Conservation (phyloP, 495 filamentous ascomycete genomes). For the Tuber indicum region DNA sequence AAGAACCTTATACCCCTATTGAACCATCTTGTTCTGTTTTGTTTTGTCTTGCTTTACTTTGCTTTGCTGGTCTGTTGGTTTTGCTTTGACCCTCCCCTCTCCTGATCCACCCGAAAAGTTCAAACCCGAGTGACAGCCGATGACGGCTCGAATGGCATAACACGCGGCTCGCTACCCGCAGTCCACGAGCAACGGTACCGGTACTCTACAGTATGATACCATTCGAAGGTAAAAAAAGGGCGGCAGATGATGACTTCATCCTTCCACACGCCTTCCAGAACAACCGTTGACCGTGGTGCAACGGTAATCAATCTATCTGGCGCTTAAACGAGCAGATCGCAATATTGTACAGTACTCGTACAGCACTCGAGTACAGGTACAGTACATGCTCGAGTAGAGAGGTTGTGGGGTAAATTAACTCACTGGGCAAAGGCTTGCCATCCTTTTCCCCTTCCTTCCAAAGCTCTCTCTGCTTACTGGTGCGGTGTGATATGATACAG, state of each 20-base stretch:
- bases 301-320: neutral
- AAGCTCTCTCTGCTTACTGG: neutral
- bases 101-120: neutral
- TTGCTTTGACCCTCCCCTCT: neutral
- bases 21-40: neutral
- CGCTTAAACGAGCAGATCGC: neutral
- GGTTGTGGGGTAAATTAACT: neutral
- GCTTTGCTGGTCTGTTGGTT: neutral
- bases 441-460: neutral
- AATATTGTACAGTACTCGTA: neutral
- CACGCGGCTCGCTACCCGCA: neutral
- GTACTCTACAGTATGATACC: too few relatives aligned
- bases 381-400: neutral
- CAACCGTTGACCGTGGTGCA: neutral
- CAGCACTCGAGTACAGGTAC: too few relatives aligned
- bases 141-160: neutral
- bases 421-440: neutral
- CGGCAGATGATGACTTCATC: neutral
- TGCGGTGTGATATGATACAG: neutral
- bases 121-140: neutral
- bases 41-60: neutral
- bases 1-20: neutral
- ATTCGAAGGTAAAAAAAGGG: neutral
- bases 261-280: neutral
- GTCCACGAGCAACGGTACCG: too few relatives aligned